Percentiles rank a stretch among this genome's conserved stretches.
Conservation (phyloP, 352 stramenopile genomes). For the Thalassiosira allenii region DNA sequence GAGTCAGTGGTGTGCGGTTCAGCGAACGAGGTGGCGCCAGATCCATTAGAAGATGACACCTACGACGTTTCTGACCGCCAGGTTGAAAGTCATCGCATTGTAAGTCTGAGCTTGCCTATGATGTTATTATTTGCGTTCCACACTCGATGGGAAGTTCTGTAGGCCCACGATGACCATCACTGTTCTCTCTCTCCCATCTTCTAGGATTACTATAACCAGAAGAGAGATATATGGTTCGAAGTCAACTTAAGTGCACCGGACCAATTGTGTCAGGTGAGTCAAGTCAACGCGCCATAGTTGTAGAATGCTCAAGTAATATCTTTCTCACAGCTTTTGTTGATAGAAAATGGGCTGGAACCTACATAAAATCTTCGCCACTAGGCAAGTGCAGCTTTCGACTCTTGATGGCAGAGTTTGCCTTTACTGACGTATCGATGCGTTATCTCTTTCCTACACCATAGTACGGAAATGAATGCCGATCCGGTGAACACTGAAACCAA, state of each 20-base stretch:
- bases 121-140: background rate
- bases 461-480: slow-evolving; percentile 29
- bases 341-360: slow-evolving; percentile 73
- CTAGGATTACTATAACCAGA: slow-evolving; percentile 43
- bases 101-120: background rate
- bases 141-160: background rate
- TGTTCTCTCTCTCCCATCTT: background rate
- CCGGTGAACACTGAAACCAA: slow-evolving; percentile 34
- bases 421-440: too few species aligned
- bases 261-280: slow-evolving; percentile 66
- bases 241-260: slow-evolving; percentile 52
- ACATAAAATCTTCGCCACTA: slow-evolving; percentile 75
- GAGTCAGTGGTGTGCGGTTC: slow-evolving; percentile 43
- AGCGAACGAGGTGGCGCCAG: slow-evolving; percentile 51
- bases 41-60: slow-evolving; percentile 42
- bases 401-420: too few species aligned
- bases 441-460: too few species aligned
- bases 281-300: slow-evolving; percentile 1
- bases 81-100: slow-evolving; percentile 21
- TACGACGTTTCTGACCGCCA: slow-evolving; percentile 55
- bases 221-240: slow-evolving; percentile 33
- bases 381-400: too few species aligned
- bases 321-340: background rate
- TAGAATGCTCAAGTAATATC: background rate
- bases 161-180: background rate